phyloP scores from a whole-genome alignment of 2,329 filamentous ascomycete genomes.

The Colletotrichum viniferum region DNA sequence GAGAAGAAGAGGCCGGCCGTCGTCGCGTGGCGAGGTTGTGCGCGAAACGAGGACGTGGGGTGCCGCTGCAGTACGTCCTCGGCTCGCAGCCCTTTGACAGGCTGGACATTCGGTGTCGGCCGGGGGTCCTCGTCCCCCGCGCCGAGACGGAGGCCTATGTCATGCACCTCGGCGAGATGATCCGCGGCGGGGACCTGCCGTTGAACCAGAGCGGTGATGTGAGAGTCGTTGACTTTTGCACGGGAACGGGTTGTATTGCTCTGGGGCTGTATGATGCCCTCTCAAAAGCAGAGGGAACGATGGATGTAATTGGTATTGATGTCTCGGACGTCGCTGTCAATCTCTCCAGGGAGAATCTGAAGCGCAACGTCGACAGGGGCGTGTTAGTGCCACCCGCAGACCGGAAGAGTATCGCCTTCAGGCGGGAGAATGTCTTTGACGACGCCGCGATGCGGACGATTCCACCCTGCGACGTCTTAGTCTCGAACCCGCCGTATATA shows the following conservation, averaged over 20 bases:
- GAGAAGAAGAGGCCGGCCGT: not conserved
- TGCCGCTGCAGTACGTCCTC: constrained; percentile 88
- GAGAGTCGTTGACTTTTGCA: constrained; percentile 83
- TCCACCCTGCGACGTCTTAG: constrained; percentile 65
- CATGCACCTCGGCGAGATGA: constrained; percentile 51
- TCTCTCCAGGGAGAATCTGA: constrained; percentile 69
- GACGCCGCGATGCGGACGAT: constrained; percentile 38
- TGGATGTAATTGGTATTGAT: constrained; percentile 74
- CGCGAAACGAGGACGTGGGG: constrained; percentile 58
- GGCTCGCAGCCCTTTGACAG: constrained; percentile 87
- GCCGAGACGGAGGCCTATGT: constrained; percentile 76
- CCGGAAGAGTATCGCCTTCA: constrained; percentile 45
- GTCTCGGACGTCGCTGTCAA: constrained; percentile 68
- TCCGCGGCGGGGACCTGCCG: constrained; percentile 31
- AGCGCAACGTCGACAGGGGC: constrained; percentile 45
- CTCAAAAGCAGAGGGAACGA: constrained; percentile 35
- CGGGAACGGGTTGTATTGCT: constrained; percentile 89
- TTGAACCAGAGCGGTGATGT: constrained; percentile 36
- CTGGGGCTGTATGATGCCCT: constrained; percentile 74
- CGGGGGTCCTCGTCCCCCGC: constrained; percentile 86
- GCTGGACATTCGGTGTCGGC: constrained; percentile 76
- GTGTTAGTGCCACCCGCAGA: constrained; percentile 22
- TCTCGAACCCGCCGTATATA: constrained; percentile 93
- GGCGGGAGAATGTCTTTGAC: constrained; percentile 53
- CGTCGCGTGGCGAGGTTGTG: constrained; percentile 42